Base-by-base conservation (phyloP, 2,329 filamentous ascomycete genomes). In the Penicillium sp. region DNA sequence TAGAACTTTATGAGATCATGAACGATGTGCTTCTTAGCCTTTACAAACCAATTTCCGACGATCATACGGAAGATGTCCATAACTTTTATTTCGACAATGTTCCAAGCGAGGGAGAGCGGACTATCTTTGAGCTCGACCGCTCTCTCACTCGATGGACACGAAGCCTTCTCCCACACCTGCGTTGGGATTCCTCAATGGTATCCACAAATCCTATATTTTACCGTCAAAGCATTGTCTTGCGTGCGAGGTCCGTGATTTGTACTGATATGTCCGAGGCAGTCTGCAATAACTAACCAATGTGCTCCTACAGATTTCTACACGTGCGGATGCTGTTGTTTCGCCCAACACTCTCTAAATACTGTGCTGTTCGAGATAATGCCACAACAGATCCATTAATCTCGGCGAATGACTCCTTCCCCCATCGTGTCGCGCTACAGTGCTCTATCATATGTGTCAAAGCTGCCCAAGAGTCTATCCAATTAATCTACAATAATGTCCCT, bases 1-100 rank as follows among this genome's bases (percentile, higher is more conserved):
- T 74, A 10, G 70, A 73, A 41, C 57, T 75, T 3, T 75, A 73
- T 54, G 69, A 74, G 31, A 74, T 75, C 12, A 55, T 75, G 55
- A 71, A 74, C 46, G 68, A 75, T 33, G 67, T 74, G 2, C 59
- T 74, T 2, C 57, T 73, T 7, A 71, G 64, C 38, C 42, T 72
- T 2, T 72, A 73, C 43, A 70, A 66, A 19, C 64, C 68, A 5
- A 42, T 60, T 3, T 54, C 62, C 0, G 70, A 72, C 8, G 69
- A 70, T 3, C 63, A 50, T 6, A 51, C 58, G 0, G 66, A 71
- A 21, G 68, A 72, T 21, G 62, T 65, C 0, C 67, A 72, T 46
- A 64, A 69, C 27, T 69, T 69, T 4, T 70, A 67, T 42, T 72
- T 71, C 45, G 65, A 62, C 47, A 64, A 63, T 23, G 58, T 60